phyloP scores from a whole-genome alignment of 768 basidiomycete genomes.

The Trichaptum fuscoviolaceum region DNA sequence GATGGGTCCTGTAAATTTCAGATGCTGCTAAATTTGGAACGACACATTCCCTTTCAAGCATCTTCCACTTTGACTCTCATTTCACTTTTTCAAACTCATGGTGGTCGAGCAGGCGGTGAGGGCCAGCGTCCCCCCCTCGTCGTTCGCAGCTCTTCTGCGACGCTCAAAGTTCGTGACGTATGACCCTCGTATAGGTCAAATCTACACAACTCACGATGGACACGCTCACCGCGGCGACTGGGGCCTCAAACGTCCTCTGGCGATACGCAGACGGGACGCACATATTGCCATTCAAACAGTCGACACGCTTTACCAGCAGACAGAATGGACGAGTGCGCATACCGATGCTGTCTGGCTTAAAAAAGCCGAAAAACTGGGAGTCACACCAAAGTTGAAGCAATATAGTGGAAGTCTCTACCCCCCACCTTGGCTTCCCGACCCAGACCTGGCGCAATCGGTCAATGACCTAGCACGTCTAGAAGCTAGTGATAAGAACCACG shows the following conservation, averaged over 20 bases:
- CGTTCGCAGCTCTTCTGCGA: conserved; percentile 72
- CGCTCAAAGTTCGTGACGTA: conserved; percentile 79
- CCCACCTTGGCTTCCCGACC: conserved; percentile 36
- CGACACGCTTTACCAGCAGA: conserved; percentile 70
- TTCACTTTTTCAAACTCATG: not conserved
- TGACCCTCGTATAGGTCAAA: conserved; percentile 71
- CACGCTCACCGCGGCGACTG: conserved; percentile 75
- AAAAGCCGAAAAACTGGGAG: conserved; percentile 59
- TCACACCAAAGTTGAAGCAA: conserved; percentile 26
- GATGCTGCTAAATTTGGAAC: not conserved
- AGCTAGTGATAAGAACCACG: conserved; percentile 2
- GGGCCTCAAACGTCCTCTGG: conserved; percentile 80
- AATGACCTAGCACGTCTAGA: conserved; percentile 7
- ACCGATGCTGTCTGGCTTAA: conserved; percentile 61
- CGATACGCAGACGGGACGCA: conserved; percentile 56
- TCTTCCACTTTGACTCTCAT: not conserved
- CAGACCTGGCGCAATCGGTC: conserved; percentile 33
- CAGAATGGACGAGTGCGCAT: conserved; percentile 70
- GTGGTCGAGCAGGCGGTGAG: not conserved
- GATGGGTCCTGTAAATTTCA: not conserved
- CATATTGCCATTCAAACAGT: conserved; percentile 62
- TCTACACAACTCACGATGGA: conserved; percentile 67
- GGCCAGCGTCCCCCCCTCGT: conserved; percentile 41
- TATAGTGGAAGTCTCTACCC: conserved; percentile 41
- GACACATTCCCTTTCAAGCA: not conserved